phyloP scores from a whole-genome alignment of 768 basidiomycete species.

The Paxillus rubicundulus region DNA sequence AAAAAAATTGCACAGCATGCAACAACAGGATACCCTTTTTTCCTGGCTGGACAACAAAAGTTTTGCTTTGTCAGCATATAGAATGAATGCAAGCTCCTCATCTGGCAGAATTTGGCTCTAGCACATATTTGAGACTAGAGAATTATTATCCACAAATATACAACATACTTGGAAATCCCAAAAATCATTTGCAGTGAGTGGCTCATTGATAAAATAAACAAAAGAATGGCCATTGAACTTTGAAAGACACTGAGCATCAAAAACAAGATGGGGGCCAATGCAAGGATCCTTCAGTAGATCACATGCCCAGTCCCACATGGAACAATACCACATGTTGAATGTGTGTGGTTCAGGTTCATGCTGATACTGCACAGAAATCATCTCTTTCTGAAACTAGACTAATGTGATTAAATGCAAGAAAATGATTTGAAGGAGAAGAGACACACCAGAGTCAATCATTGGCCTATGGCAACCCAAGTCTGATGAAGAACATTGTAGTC shows the following conservation, averaged over 20 bases:
- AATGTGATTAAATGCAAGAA: not conserved
- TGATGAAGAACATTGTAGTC: slow-evolving; percentile 15
- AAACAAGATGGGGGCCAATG: slow-evolving; percentile 24
- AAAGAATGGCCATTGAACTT: slow-evolving; percentile 28
- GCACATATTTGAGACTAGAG: too few relatives aligned
- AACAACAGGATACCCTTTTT: slow-evolving; percentile 40
- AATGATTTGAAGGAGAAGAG: too few relatives aligned
- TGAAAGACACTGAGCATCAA: slow-evolving; percentile 32
- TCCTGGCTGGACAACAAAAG: slow-evolving; percentile 38
- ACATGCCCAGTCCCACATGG: slow-evolving; percentile 28
- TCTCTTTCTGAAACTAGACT: slow-evolving; percentile 13
- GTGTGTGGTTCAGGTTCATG: not conserved
- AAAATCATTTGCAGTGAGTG: slow-evolving; percentile 36
- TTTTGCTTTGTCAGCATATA: slow-evolving; percentile 43
- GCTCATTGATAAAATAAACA: slow-evolving; percentile 33
- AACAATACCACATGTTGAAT: not conserved
- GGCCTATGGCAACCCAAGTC: slow-evolving; percentile 14
- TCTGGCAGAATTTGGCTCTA: slow-evolving; percentile 4
- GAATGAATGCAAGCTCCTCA: slow-evolving; percentile 31
- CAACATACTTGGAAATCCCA: slow-evolving; percentile 37
- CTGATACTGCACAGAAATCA: slow-evolving; percentile 18
- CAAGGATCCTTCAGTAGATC: slow-evolving; percentile 27
- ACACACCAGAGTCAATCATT: slow-evolving; percentile 6
- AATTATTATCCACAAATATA: too few relatives aligned
- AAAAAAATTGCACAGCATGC: slow-evolving; percentile 34